Percentiles rank a stretch among this genome's conserved stretches.
Conservation (phyloP, 768 basidiomycete species). For the Leccinum subtestaceum region DNA sequence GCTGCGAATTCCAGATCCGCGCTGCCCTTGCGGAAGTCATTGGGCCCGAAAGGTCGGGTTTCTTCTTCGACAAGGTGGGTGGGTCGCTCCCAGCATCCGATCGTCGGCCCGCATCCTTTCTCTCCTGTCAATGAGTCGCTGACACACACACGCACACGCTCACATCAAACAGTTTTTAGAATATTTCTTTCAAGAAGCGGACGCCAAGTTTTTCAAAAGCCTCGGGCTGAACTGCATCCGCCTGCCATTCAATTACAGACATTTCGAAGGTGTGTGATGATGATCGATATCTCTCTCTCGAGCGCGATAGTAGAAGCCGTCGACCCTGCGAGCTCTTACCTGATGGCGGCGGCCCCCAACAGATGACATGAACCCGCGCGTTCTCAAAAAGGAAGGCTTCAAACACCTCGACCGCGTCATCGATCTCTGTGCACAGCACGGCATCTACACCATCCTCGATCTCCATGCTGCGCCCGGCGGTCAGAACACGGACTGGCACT, state of each 20-base stretch:
- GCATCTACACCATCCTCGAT: constrained; percentile 78
- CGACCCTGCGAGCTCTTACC: not conserved
- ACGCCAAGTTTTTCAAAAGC: constrained; percentile 74
- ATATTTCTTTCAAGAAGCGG: constrained; percentile 76
- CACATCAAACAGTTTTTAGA: constrained; percentile 61
- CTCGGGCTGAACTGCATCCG: constrained; percentile 81
- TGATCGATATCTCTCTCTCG: not conserved
- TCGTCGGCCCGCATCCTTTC: not conserved
- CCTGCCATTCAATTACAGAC: constrained; percentile 69
- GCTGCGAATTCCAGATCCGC: constrained; percentile 78
- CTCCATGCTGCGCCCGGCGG: constrained; percentile 75
- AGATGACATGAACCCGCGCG: constrained; percentile 77
- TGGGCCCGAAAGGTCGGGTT: constrained; percentile 64
- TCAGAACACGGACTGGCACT: constrained; percentile 80
- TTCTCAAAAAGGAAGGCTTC: constrained; percentile 71
- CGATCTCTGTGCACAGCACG: constrained; percentile 67
- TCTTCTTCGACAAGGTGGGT: constrained; percentile 80
- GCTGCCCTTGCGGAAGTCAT: constrained; percentile 63
- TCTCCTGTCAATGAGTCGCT: not conserved
- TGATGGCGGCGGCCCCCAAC: constrained; percentile 2
- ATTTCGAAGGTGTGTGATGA: constrained; percentile 49
- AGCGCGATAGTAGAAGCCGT: not conserved
- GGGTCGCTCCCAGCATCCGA: constrained; percentile 6
- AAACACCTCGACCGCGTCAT: constrained; percentile 84
- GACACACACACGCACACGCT: not conserved